Evolutionary conservation across 768 basidiomycete species (phyloP), one percentile per base, ranked within the genome.

Genomic region (Crucibulum laeve): DNA sequence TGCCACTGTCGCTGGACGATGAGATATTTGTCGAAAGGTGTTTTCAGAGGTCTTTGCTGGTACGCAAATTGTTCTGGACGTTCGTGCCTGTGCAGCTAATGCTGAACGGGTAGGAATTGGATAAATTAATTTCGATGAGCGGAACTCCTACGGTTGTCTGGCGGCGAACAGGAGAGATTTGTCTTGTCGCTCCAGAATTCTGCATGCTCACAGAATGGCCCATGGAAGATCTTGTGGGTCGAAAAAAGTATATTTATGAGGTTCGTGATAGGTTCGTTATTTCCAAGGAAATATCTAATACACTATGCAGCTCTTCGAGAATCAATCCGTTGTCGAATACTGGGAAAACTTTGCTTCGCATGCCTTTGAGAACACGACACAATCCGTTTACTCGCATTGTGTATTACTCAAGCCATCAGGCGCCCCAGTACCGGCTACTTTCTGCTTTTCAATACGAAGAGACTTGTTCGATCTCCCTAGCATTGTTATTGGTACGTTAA

Each of bases 91-190:
- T 36, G 7, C 6, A 17, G 35, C 35, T 36, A 36, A 34, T 33
- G 14, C 22, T 18, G 15, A 22, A 22, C 10, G 15, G 15, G 30
- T 25, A 95, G 91, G 95, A 98, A 71, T 76, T 97, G 44, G 91
- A 96, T 65, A 97, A 96, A 67, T 77, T 98, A 48, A 96, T 98
- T 46, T 92, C 91, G 40, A 96, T 90, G 63, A 94, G 88, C 53
- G 95, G 95, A 8, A 98, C 95, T 22, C 95, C 95, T 2, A 98
- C 95, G 1, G 92, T 94, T 32, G 89, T 95, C 8, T 99, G 95
- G 95, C 84, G 96, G 35, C 77, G 96, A 40, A 99, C 96, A 15
- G 96, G 96, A 54, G 96, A 99, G 67, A 93, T 99, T 19, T 94
- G 92, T 57, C 82, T 96, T 36, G 96, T 93, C 37, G 94, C 93